Evolutionary conservation across 2,329 filamentous ascomycete genomes (phyloP), one percentile per base, ranked within the genome.

Genomic region (Akanthomyces muscarius): DNA sequence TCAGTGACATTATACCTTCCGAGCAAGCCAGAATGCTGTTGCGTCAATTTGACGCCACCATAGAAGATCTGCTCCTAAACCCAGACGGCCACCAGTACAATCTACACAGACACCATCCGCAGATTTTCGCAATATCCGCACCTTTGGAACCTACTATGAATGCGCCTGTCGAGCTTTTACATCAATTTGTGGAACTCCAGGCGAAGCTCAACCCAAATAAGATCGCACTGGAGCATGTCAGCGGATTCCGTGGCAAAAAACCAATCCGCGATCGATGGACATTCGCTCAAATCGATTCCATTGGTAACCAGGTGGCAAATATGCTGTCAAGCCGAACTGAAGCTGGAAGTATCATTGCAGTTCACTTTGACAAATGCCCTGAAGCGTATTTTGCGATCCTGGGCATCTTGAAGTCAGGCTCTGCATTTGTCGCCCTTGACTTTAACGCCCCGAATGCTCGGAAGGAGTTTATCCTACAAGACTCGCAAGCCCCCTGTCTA

Each of bases 301-400:
- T 88, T 67, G 90, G 89, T 0, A 93, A 96, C 69, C 83, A 81
- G 66, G 82, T 96, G 18, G 90, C 91, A 0, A 81, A 88, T 60
- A 72, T 93, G 14, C 77, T 96, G 1, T 71, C 78, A 1, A 68
- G 73, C 0, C 73, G 79, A 23, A 81, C 85, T 0, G 65, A 72
- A 0, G 78, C 83, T 0, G 88, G 90, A 77, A 72, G 71, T 30
- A 85, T 93, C 5, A 80, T 96, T 25, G 91, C 86, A 0, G 82
- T 94, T 10, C 92, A 89, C 70, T 96, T 96, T 69, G 86, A 92
- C 62, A 96, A 96, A 71, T 93, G 89, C 65, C 88, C 92, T 0
- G 89, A 94, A 70, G 92, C 91, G 0, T 93, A 91, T 44, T 91
- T 95, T 69, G 84, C 89, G 0, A 92, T 96, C 45, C 77, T 96